Conservation (phyloP, 139 green algal species). For the Coelastrella sp. region DNA sequence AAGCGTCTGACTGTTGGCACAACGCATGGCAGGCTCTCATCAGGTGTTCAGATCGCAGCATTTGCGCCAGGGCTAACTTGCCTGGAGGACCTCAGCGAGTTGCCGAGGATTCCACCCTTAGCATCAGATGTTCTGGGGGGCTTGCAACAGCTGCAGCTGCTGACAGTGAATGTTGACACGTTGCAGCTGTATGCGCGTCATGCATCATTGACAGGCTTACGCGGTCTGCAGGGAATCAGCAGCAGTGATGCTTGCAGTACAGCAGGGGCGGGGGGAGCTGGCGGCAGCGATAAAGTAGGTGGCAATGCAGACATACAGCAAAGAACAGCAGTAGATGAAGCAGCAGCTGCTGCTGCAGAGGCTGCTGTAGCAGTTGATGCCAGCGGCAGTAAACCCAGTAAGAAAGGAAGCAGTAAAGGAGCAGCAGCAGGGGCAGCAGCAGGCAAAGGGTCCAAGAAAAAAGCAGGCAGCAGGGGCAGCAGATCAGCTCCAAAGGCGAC, state of each 20-base stretch:
- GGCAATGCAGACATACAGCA: background rate
- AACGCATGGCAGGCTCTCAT: conserved; percentile 14
- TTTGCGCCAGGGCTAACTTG: conserved; percentile 16
- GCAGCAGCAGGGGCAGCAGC: background rate
- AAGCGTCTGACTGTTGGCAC: conserved; percentile 42
- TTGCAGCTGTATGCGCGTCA: conserved; percentile 28
- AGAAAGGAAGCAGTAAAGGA: background rate
- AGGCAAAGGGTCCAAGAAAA: background rate
- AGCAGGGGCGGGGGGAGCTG: no score
- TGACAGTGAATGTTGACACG: conserved; percentile 42
- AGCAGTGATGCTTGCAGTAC: background rate
- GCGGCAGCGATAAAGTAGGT: background rate
- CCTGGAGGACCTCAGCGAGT: conserved; percentile 34
- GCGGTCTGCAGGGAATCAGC: background rate
- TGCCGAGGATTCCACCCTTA: background rate
- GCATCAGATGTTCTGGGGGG: conserved; percentile 10
- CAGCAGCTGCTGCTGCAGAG: background rate
- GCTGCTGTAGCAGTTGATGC: background rate
- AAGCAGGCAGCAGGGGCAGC: background rate
- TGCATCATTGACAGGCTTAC: conserved; percentile 5
- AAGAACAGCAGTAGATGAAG: background rate
- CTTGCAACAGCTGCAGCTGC: conserved; percentile 1
- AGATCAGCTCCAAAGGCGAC: background rate
- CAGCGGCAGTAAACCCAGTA: background rate
- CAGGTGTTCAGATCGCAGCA: conserved; percentile 13